Evolutionary conservation across 2,329 filamentous ascomycete species (phyloP), one percentile per base, ranked within the genome.

Genomic region (Pseudocercospora vitis): DNA sequence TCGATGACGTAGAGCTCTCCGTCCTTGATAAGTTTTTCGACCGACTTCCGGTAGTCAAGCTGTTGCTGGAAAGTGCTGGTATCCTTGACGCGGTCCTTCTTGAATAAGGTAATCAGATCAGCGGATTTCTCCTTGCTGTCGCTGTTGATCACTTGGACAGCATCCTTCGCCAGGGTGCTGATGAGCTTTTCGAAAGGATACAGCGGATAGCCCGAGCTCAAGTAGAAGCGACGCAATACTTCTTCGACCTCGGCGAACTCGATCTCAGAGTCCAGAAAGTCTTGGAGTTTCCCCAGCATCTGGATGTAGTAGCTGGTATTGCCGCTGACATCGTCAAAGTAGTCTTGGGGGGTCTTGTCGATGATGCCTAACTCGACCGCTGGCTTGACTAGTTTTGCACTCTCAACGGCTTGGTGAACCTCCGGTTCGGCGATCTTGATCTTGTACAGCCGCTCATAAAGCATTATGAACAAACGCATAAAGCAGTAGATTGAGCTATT

Each of bases 401-500:
- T 86, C 21, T 80, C 77, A 32, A 96, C 86, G 64, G 89, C 86
- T 62, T 85, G 81, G 44, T 82, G 78, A 7, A 95, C 91, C 39
- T 85, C 82, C 2, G 81, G 79, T 64, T 88, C 87, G 66, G 86
- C 86, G 54, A 86, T 79, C 75, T 97, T 97, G 71, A 97, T 84
- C 56, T 88, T 87, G 58, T 87, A 78, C 11, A 99, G 79, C 33
- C 94, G 85, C 65, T 85, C 83, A 73, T 96, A 97, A 4, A 99
- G 77, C n/a, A 87, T 88, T 68, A 96, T 85, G 70, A 99, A 94
- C 57, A 96, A 86, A 63, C 87, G 89, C 76, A 99, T 88, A 78
- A 99, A 97, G 72, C 94, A 91, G 69, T 91, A 96, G 55, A 99
- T 86, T 3, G 87, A 89, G 65, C 90, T 83, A 70, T 96, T 97